Evolutionary conservation across 495 filamentous ascomycete genomes (phyloP).

Genomic region (Talaromyces proteolyticus): DNA sequence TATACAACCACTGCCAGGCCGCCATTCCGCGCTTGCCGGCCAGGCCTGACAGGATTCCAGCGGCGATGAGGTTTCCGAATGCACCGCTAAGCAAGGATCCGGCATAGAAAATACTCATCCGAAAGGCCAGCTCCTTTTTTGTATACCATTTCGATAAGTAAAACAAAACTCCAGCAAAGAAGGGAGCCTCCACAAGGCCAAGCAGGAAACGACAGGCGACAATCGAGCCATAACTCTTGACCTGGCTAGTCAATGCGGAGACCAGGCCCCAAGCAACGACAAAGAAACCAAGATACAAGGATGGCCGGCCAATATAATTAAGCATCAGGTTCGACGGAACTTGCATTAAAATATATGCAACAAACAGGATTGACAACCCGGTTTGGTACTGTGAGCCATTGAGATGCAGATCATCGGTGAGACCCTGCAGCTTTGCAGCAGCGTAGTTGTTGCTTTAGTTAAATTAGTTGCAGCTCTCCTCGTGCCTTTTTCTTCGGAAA

Average conservation of each 20-base stretch:
- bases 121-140: constrained; percentile 47
- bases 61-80: constrained; percentile 58
- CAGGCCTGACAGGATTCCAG: constrained; percentile 42
- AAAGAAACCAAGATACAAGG: constrained; percentile 43
- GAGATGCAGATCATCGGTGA: constrained; percentile 37
- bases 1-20: constrained; percentile 49
- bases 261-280: constrained; percentile 48
- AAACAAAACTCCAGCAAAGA: constrained; percentile 44
- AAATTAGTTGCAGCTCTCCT: not conserved
- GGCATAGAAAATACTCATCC: constrained; percentile 62
- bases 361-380: constrained; percentile 45
- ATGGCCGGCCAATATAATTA: constrained; percentile 49
- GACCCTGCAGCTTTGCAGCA: constrained; percentile 49
- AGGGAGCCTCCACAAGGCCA: constrained; percentile 47
- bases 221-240: constrained; percentile 45
- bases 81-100: constrained; percentile 57
- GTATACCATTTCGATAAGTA: constrained; percentile 59
- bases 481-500: not conserved
- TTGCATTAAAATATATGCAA: constrained; percentile 48
- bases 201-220: constrained; percentile 50
- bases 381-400: constrained; percentile 37
- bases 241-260: constrained; percentile 44
- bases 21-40: constrained; percentile 31
- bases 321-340: constrained; percentile 57
- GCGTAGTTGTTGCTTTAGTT: constrained; percentile 45